Evolutionary conservation across 2,329 filamentous ascomycete species (phyloP).

Genomic region (Botrytis medusae): DNA sequence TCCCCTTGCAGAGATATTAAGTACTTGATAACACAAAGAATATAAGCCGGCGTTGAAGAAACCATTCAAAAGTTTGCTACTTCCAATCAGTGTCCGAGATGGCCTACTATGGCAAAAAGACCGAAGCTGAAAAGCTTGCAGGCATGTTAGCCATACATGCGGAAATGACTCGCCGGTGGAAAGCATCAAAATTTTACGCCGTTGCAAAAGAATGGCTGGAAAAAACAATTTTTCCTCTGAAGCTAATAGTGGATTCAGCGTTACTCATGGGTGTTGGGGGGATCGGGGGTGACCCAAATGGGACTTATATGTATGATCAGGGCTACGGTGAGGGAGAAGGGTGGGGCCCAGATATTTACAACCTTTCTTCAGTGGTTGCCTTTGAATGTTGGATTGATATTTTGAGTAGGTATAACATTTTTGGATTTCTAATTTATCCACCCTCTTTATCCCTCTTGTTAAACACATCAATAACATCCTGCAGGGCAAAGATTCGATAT

Average conservation of each 20-base stretch:
- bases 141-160: neutral
- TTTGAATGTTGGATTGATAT: neutral
- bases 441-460: neutral
- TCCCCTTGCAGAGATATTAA: neutral
- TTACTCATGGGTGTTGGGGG: neutral
- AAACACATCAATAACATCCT: neutral
- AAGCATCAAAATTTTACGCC: neutral
- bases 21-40: neutral
- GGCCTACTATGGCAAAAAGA: neutral
- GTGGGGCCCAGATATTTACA: rapidly evolving
- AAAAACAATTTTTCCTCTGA: neutral
- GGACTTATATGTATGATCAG: neutral
- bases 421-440: neutral
- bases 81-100: neutral
- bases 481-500: neutral
- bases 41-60: neutral
- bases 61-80: neutral
- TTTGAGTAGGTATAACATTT: neutral
- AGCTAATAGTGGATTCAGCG: neutral
- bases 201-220: neutral
- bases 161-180: neutral
- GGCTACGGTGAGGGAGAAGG: neutral
- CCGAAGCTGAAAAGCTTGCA: neutral
- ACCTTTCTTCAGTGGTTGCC: neutral
- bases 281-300: neutral